These are phyloP conservation scores for Vaccinium myrtillus DNA, from an alignment of 148 eudicot species.

Conservation along the genomic window DNA sequence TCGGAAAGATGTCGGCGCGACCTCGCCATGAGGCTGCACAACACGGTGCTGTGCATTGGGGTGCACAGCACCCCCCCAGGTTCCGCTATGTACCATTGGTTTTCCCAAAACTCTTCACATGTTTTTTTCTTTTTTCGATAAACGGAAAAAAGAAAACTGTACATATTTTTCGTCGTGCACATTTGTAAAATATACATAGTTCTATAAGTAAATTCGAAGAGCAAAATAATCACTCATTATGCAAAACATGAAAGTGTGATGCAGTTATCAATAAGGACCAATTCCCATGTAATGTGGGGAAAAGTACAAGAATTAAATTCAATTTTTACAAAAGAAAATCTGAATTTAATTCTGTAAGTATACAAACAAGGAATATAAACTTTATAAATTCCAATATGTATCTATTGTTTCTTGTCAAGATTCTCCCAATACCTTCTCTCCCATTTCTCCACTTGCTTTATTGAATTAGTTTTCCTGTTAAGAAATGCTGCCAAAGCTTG, in stretches of 20 bases:
- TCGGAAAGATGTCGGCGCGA: no score
- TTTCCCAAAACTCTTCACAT: not conserved
- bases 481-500: not conserved
- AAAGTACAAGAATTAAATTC: not conserved
- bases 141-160: no score
- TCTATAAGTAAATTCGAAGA: no score
- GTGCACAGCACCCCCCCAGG: no score
- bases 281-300: not conserved
- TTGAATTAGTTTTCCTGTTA: not conserved
- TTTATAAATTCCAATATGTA: not conserved
- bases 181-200: not conserved
- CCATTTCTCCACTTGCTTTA: slow-evolving; percentile 24
- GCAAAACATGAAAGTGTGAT: no score
- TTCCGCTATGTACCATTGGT: not conserved
- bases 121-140: no score
- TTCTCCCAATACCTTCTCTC: slow-evolving; percentile 20
- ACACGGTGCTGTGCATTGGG: no score
- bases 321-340: not conserved
- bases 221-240: not conserved
- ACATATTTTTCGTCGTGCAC: not conserved
- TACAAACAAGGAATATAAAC: not conserved
- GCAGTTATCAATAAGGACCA: not conserved
- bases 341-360: no score
- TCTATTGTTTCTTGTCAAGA: not conserved
- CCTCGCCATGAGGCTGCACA: no score